Base-by-base conservation (phyloP, 2,329 filamentous ascomycete genomes). In the Blumeria hordei region DNA sequence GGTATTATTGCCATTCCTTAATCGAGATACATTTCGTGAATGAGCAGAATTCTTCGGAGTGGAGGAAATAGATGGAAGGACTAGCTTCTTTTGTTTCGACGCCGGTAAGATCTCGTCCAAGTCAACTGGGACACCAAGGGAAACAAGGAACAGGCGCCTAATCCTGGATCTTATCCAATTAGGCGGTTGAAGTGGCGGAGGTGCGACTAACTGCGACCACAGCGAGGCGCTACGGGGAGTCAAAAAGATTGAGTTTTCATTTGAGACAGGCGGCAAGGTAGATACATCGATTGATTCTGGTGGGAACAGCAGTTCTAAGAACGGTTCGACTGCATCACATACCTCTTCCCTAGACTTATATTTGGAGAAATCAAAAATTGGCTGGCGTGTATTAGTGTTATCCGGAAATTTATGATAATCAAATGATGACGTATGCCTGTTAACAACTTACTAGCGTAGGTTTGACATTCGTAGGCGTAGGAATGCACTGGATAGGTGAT, bases 101-200 rank as follows among this genome's bases (percentile, higher is more conserved):
- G 90, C 88, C 0, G 92, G 92, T 7, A 98, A 77, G 55, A 98
- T 96, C 70, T 98, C 92, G 68, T 98, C 92, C 0, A 98, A 75
- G 63, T 98, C 92, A 47, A 98, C 87, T 1, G 92, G 92, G 0
- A 98, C 92, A 16, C 92, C 92, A 0, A 98, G 77, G 1, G 88
- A 95, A 55, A 98, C 88, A 44, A 98, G 79, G 67, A 98, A 98
- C 32, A 98, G 77, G 33, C 92, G 85, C 54, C 92, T 81, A 62
- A 94, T 98, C 54, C 88, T 85, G 54, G 88, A 94, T 59, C 92
- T 86, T 57, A 95, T 93, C 92, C 92, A 98, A 68, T 98, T 92
- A 0, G 92, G 90, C 6, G 92, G 92, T 63, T 94, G 88, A 39
- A 98, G 77, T 2, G 92, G 88, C 1, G 92, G 92, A 18, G 92